A percentile compares a stretch with the other conserved stretches of the same genome.
phyloP scores from a whole-genome alignment of 805 yeast genomes.

The Yamadazyma kitorensis region DNA sequence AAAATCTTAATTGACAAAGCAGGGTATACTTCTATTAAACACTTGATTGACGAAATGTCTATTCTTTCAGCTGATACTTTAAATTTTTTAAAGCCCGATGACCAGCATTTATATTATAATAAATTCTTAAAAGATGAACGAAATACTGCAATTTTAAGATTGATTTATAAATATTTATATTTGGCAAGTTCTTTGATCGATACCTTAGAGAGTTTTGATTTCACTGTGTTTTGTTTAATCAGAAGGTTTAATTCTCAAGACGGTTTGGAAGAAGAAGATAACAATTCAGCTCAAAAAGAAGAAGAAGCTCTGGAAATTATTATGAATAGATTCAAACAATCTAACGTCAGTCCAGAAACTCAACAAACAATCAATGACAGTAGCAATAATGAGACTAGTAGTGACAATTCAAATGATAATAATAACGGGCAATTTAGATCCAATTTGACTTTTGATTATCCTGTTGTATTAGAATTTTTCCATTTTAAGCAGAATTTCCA shows the following conservation, averaged over 20 bases:
- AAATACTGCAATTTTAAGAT: constrained; percentile 51
- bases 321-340: constrained; percentile 7
- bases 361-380: too few species aligned
- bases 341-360: neutral
- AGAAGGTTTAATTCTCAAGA: constrained; percentile 24
- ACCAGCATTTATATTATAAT: constrained; percentile 37
- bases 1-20: constrained; percentile 51
- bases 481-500: constrained; percentile 73
- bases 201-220: constrained; percentile 58
- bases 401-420: neutral
- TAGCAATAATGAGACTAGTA: neutral
- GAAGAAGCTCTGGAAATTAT: constrained; percentile 15
- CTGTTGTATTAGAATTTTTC: constrained; percentile 65
- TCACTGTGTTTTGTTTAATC: constrained; percentile 49
- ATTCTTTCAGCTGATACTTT: constrained; percentile 41
- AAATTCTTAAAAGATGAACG: constrained; percentile 35
- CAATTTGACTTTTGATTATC: constrained; percentile 44
- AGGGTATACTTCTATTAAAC: constrained; percentile 38
- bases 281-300: too few species aligned
- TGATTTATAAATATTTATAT: constrained; percentile 52
- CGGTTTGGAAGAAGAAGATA: too few species aligned
- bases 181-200: constrained; percentile 49
- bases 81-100: constrained; percentile 33
- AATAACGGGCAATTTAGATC: constrained; percentile 8
- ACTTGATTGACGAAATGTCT: constrained; percentile 35